Base-by-base conservation (phyloP, 192 early-diverging fungal genomes). In the Thamnidium elegans region DNA sequence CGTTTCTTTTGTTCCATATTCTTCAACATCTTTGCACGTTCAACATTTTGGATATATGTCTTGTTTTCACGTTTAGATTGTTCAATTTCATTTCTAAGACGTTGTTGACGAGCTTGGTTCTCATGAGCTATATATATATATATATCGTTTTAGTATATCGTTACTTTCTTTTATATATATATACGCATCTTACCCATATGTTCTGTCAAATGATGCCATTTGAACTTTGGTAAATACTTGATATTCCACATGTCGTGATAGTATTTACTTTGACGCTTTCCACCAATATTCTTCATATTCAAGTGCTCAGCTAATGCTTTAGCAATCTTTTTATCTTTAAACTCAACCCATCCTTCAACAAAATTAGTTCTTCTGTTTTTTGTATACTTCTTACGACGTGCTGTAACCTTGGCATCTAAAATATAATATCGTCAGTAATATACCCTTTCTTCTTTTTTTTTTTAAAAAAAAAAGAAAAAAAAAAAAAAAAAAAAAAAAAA, bases 191-290 rank as follows among this genome's bases (percentile, higher is more conserved):
- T 89, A 93, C 70, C 89, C 44, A 97, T 86, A 73, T 95, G 93
- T 64, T 96, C 97, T 13, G 92, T 92, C 55, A 99, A 73, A 69
- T 99, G 89, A 46, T 89, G 77, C 97, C 97, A 99, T 70, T 99
- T 99, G 80, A 99, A 99, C 55, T 89, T 87, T 34, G 94, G 90
- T 34, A 99, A 74, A 66, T 99, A 99, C 75, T 94, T 94, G 54
- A 99, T 88, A 71, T 91, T 97, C 97, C 97, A 99, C 69, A 97
- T 76, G 58, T 97, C 94, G 68, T 97, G 94, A 75, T 95, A 90
- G 72, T 93, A 94, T 58, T 81, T 83, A 50, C 81, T 86, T 34
- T 89, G 82, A 74, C 93, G 94, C 65, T 94, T 96, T 30, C 91
- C 91, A 7, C 88, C 93, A 76, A 99, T 92, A 46, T 78, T 81